Evolutionary conservation across 495 filamentous ascomycete genomes (phyloP).

Genomic region (Neohortaea acidophila): DNA sequence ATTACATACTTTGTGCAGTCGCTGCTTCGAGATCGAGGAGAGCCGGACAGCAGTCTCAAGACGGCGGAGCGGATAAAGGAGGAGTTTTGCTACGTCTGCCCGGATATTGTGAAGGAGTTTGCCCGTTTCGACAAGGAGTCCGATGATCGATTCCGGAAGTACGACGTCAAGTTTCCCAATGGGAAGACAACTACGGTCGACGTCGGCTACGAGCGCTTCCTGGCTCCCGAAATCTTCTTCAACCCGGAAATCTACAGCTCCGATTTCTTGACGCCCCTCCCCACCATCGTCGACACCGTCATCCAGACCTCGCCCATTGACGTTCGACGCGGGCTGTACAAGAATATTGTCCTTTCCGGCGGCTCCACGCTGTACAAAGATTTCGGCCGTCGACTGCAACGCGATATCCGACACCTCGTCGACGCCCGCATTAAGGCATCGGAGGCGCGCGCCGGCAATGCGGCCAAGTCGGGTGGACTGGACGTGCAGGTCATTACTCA

Average conservation of each 20-base stretch:
- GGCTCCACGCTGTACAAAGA: constrained; percentile 96
- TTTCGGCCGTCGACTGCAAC: constrained; percentile 86
- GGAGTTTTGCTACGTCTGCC: constrained; percentile 93
- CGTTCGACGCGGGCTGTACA: constrained; percentile 90
- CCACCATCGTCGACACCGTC: constrained; percentile 83
- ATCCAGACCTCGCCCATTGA: constrained; percentile 97
- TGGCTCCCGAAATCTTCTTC: constrained; percentile 98
- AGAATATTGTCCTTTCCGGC: constrained; percentile 97
- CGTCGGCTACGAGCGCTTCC: constrained; percentile 93
- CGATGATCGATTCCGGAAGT: constrained; percentile 66
- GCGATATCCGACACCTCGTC: constrained; percentile 89
- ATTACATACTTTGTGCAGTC: constrained; percentile 98
- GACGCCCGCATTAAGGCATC: constrained; percentile 82
- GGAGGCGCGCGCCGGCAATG: constrained; percentile 68
- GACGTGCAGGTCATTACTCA: constrained; percentile 95
- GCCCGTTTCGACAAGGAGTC: constrained; percentile 81
- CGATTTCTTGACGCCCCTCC: constrained; percentile 90
- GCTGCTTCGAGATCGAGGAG: constrained; percentile 84
- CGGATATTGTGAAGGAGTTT: constrained; percentile 97
- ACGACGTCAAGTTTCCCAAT: constrained; percentile 72
- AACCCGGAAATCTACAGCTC: constrained; percentile 98
- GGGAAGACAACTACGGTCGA: constrained; percentile 74
- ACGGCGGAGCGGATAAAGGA: constrained; percentile 97
- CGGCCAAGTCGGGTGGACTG: constrained; percentile 62
- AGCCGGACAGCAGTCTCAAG: constrained; percentile 91